phyloP scores from a whole-genome alignment of 2,329 filamentous ascomycete species.

The Dactylellina drechsleri region DNA sequence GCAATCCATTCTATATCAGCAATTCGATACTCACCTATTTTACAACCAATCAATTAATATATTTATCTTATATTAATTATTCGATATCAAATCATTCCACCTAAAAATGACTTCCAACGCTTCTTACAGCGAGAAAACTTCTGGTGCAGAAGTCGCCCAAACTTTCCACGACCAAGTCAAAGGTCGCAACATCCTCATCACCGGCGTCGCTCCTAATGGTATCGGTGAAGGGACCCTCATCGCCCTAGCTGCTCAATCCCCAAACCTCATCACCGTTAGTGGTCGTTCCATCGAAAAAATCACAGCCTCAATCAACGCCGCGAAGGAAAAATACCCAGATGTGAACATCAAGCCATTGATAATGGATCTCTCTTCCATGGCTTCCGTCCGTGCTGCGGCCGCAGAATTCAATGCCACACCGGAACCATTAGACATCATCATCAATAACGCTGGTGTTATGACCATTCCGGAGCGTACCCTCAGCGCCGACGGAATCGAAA shows the following conservation, averaged over 20 bases:
- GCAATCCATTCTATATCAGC: too few relatives aligned
- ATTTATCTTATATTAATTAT: background rate
- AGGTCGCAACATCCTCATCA: constrained; percentile 61
- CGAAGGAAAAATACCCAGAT: constrained; percentile 60
- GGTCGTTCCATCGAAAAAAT: constrained; percentile 64
- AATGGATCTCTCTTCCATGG: constrained; percentile 63
- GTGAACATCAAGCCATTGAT: constrained; percentile 61
- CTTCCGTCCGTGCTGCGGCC: constrained; percentile 62
- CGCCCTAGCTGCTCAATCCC: constrained; percentile 62
- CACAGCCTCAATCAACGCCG: constrained; percentile 61
- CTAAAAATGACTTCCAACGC: constrained; percentile 41
- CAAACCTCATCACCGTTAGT: constrained; percentile 64
- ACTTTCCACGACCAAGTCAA: constrained; percentile 35
- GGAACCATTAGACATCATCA: constrained; percentile 62
- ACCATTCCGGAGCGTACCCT: constrained; percentile 52
- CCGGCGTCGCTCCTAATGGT: constrained; percentile 63
- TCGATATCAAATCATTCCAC: background rate
- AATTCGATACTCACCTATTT: too few relatives aligned
- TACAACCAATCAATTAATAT: too few relatives aligned
- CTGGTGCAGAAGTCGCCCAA: constrained; percentile 27
- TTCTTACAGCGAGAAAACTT: constrained; percentile 27
- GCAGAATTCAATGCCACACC: constrained; percentile 60
- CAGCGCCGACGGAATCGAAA: constrained; percentile 62
- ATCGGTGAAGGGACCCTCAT: constrained; percentile 62
- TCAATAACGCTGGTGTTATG: constrained; percentile 64